Evolutionary conservation across 2,329 filamentous ascomycete species (phyloP), one percentile per base, ranked within the genome.

Genomic region (Rutstroemia sp.): DNA sequence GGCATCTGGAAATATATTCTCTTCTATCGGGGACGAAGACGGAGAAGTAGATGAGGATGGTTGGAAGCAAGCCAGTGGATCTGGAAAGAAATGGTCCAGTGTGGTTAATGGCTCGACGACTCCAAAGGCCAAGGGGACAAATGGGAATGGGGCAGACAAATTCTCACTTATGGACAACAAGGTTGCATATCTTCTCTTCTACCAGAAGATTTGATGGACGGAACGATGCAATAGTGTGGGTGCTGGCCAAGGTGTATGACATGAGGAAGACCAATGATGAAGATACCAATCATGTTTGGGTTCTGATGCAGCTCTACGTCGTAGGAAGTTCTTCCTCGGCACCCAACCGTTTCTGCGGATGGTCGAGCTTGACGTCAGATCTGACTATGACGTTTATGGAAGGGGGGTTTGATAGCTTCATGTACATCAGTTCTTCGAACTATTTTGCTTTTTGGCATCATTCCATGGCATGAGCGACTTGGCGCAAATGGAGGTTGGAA

Each of bases 181-280:
- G 78, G 92, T 96, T 57, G 94, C 94, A 4, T 99, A 99, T 73
- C 83, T 99, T 63, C 75, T 99, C 68, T 95, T 99, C 74, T 99
- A 99, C 72, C 87, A 96, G 75, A 69, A 63, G 58, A 68, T 69
- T 60, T 67, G 59, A 68, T 39, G 53, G 12, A 4, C 16, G 46
- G 5, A 10, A 34, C 44, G 38, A 27, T 37, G 38, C 23, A 23
- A 45, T 34, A 38, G 37, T 56, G 37, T 23, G 45, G 37, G 2
- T 34, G 39, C 41, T 14, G n/a, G 46, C 12, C 27, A 25, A 17
- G 9, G 21, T 42, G 17, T 42, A 47, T 38, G 30, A 42, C 16
- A 16, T n/a, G 25, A 23, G 21, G 45, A 49, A 49, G 23, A 16
- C 19, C 19, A 21, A 19, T 23, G 30, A 44, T 19, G 30, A 38